Evolutionary conservation across 2,329 filamentous ascomycete species (phyloP), one percentile per base, ranked within the genome.

Genomic region (Trichocomaceae sp.): DNA sequence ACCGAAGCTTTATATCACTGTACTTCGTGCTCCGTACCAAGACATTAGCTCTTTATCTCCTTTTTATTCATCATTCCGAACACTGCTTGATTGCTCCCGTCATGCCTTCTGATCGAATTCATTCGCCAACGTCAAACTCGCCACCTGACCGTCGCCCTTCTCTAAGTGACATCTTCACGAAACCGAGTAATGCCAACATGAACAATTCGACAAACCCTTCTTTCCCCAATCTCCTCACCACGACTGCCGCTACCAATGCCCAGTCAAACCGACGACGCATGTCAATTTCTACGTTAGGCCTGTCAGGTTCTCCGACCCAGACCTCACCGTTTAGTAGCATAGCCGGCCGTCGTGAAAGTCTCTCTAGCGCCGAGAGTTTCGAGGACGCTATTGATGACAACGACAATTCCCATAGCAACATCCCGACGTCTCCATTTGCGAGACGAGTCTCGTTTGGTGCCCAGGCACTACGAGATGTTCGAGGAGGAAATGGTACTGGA

Each of bases 361-460:
- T 88, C 60, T 88, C 86, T 1, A 89, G 87, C 65, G 78, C 75
- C 3, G 69, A 72, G 12, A 73, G 71, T 35, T 53, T 60, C 52
- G 74, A 76, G 51, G 71, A 75, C 31, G 69, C 70, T 4, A 65
- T 74, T 20, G 87, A 91, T 60, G 88, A 91, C 71, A 85, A 75
- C 62, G 87, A 86, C 48, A 80, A 87, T 58, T 74, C 77, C 52
- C 72, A 77, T 39, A 68, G 76, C 39, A 81, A 78, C 62, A 79
- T 80, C 15, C 85, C 88, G 33, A 80, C 77, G 52, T 88, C 87
- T 12, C 88, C 90, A 33, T 75, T 76, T 60, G 82, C 82, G 57
- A 86, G 91, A 62, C 87, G 91, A 57, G 85, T 96, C 77, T 96
- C 91, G 73, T 95, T 96, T 66, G 91, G 92, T 58, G 86, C 87